Conservation (phyloP, 1,139 yeast genomes). For the Yamadazyma blattariae region DNA sequence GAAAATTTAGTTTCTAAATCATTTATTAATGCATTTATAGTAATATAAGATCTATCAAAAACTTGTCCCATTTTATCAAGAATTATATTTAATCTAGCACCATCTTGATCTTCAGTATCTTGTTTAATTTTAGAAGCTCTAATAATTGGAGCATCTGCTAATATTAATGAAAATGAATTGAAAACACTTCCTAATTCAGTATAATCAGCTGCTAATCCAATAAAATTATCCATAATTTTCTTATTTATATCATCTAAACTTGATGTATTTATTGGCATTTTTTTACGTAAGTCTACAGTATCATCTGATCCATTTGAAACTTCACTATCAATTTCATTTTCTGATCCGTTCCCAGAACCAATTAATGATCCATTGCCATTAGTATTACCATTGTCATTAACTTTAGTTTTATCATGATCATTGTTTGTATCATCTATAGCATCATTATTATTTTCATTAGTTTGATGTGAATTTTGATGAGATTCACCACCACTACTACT, state of each 20-base stretch:
- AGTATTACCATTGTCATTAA: neutral
- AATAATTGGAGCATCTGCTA: slow-evolving; percentile 34
- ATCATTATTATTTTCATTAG: slow-evolving; percentile 3
- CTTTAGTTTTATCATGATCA: slow-evolving; percentile 1
- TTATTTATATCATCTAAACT: slow-evolving; percentile 68
- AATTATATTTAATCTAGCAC: slow-evolving; percentile 35
- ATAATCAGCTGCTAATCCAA: slow-evolving; percentile 65
- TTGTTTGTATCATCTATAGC: no score
- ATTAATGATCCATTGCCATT: no score
- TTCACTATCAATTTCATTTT: slow-evolving; percentile 3
- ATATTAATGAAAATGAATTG: slow-evolving; percentile 71
- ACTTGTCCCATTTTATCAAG: slow-evolving; percentile 77
- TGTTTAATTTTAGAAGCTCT: slow-evolving; percentile 17
- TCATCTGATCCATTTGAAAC: slow-evolving; percentile 11
- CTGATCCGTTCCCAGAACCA: neutral
- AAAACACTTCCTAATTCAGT: slow-evolving; percentile 70
- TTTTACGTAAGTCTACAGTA: slow-evolving; percentile 7
- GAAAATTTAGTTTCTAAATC: slow-evolving; percentile 70
- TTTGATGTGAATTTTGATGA: slow-evolving; percentile 1
- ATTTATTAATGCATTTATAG: slow-evolving; percentile 66
- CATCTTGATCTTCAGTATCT: slow-evolving; percentile 16
- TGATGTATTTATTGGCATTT: slow-evolving; percentile 29
- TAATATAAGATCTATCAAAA: slow-evolving; percentile 67
- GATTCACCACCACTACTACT: no score
- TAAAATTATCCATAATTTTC: slow-evolving; percentile 56